Conservation (phyloP, 2,329 filamentous ascomycete species). For the Claviceps digitariae region DNA sequence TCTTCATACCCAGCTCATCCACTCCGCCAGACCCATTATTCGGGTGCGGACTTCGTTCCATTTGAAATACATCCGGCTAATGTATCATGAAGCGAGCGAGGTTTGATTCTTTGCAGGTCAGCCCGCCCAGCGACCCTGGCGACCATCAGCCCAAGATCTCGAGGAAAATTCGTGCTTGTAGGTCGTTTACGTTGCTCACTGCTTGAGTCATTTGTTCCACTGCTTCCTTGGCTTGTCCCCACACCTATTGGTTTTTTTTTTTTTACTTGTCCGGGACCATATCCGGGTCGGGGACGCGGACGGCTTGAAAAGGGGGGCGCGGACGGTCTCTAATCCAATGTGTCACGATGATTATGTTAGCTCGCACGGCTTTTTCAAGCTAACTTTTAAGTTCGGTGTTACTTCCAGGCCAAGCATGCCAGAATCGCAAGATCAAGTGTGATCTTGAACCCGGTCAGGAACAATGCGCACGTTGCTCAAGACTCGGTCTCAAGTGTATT, state of each 20-base stretch:
- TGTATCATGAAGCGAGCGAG: conserved; percentile 12
- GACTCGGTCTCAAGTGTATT: conserved; percentile 35
- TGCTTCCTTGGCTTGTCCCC: neutral
- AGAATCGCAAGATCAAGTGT: conserved; percentile 42
- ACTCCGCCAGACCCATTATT: conserved; percentile 20
- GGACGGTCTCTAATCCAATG: neutral
- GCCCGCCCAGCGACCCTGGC: conserved; percentile 4
- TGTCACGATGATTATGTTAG: neutral
- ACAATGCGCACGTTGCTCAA: conserved; percentile 34
- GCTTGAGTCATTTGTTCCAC: neutral
- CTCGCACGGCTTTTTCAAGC: neutral
- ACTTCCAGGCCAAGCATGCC: conserved; percentile 28
- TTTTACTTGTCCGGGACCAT: too few relatives aligned
- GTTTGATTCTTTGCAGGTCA: conserved; percentile 9
- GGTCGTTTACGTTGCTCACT: conserved; percentile 4
- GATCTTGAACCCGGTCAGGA: conserved; percentile 30
- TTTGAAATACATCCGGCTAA: neutral
- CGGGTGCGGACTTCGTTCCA: conserved; percentile 5
- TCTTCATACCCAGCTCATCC: neutral
- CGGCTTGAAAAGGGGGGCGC: too few relatives aligned
- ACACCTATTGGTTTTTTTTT: too few relatives aligned
- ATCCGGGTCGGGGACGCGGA: too few relatives aligned
- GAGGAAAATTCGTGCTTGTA: conserved; percentile 19
- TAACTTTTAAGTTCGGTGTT: neutral
- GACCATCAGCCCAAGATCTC: conserved; percentile 17